Conservation (phyloP, 495 filamentous ascomycete species). For the Sordaria brevicollis region DNA sequence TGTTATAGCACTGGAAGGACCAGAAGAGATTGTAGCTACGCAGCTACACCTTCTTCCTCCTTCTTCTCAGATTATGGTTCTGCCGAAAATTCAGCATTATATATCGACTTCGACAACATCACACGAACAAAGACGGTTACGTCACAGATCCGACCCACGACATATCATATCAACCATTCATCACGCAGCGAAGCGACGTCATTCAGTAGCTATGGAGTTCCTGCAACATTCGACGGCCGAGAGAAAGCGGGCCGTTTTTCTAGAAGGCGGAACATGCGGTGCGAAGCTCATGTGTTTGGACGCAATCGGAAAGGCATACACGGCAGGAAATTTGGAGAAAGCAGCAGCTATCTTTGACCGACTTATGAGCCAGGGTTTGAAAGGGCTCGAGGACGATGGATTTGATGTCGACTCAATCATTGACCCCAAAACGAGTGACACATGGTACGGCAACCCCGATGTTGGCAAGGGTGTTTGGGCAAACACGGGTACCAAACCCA, state of each 20-base stretch:
- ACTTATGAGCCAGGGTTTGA: conserved; percentile 30
- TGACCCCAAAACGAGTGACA: background rate
- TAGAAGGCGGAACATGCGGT: conserved; percentile 39
- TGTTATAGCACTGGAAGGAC: conserved; percentile 43
- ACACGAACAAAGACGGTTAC: conserved; percentile 11
- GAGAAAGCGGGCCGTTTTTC: conserved; percentile 38
- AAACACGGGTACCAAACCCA: background rate
- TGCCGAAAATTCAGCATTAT: conserved; percentile 33
- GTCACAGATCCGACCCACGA: conserved; percentile 13
- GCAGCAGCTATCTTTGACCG: conserved; percentile 35
- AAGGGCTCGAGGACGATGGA: conserved; percentile 16
- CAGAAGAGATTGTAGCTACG: conserved; percentile 34
- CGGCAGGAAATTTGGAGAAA: conserved; percentile 26
- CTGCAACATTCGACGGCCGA: conserved; percentile 25
- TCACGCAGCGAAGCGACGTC: conserved; percentile 27
- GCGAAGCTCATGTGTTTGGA: conserved; percentile 34
- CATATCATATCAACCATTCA: conserved; percentile 33
- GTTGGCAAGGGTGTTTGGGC: background rate
- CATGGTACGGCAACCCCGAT: background rate
- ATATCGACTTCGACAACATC: conserved; percentile 7
- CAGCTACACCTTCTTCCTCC: conserved; percentile 41
- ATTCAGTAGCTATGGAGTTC: conserved; percentile 34
- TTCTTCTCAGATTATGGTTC: conserved; percentile 37
- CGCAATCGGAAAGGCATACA: conserved; percentile 31
- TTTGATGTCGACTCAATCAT: background rate